Evolutionary conservation across 495 filamentous ascomycete genomes (phyloP).

Genomic region (Lineolata rhizophorae): DNA sequence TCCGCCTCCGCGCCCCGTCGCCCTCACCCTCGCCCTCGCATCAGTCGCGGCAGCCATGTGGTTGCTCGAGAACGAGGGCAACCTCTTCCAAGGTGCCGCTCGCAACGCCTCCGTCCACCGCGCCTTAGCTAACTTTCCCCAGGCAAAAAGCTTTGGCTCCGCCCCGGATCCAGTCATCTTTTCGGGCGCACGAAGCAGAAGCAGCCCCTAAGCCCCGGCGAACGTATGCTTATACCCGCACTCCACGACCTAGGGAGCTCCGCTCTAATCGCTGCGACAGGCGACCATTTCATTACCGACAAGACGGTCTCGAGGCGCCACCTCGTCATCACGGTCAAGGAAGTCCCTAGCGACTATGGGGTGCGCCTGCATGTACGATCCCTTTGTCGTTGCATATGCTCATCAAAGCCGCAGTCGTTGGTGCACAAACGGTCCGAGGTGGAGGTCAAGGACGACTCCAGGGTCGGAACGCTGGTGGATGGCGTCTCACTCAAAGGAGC

Average conservation of each 20-base stretch:
- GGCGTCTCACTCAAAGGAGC: slow-evolving; percentile 39
- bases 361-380: slow-evolving; percentile 22
- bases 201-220: slow-evolving; percentile 4
- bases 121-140: not conserved
- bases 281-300: slow-evolving; percentile 36
- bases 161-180: slow-evolving; percentile 14
- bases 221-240: not conserved
- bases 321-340: slow-evolving; percentile 49
- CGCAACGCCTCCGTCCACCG: not conserved
- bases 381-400: not conserved
- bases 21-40: no score
- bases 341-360: slow-evolving; percentile 43
- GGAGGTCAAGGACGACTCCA: slow-evolving; percentile 34
- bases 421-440: slow-evolving; percentile 43
- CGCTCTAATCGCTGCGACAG: slow-evolving; percentile 10
- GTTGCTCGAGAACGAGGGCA: slow-evolving; percentile 15
- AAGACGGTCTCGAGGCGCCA: slow-evolving; percentile 80
- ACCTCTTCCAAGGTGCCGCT: slow-evolving; percentile 10
- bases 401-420: slow-evolving; percentile 22
- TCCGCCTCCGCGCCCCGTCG: no score
- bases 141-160: slow-evolving; percentile 19
- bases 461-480: slow-evolving; percentile 60
- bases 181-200: slow-evolving; percentile 15
- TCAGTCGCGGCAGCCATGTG: slow-evolving; percentile 12
- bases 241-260: not conserved